Base-by-base conservation (phyloP, 2,329 filamentous ascomycete species). In the Ilyonectria robusta region DNA sequence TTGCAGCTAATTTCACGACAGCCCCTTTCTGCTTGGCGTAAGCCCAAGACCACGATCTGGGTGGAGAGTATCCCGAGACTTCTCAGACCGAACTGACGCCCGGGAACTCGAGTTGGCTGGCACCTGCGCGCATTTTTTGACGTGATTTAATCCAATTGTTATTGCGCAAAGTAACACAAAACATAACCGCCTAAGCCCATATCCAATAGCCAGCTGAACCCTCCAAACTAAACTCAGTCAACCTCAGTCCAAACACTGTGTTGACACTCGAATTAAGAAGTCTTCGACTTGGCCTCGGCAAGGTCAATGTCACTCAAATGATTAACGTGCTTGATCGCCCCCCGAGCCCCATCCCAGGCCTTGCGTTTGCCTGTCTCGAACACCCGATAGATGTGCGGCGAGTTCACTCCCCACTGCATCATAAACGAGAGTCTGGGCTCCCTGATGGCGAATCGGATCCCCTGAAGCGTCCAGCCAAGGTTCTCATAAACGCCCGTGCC, bases 401-500 rank as follows among this genome's bases (percentile, higher is more conserved):
- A 80, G 71, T 80, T 79, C 1, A 83, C 73, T 1, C 81, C 81
- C 33, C 74, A 74, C 59, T 78, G 78, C 67, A 82, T 72, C 53
- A 81, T 56, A 7, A 71, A 72, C 64, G 81, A 83, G 35, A 84
- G 71, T 58, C 69, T 72, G 21, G 77, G 77, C 58, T 84, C 79
- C 31, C 65, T 65, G 66, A 78, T 70, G 77, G 80, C 83, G 66
- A 84, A 83, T 61, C 69, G 62, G 75, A 82, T 80, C 0, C 78
- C 80, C 26, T 75, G 70, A 72, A 73, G 77, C 5, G 78, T 80
- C 77, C 79, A 83, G 9, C 80, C 78, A 11, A 85, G 72, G n/a
- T 81, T 72, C 65, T 83, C 79, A 19, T 76, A 69, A 54, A 82
- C 74, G 2, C 81, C 80, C 1, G 81, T 84, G 4, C 83, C 82